Evolutionary conservation across 306 rosid species (phyloP), one percentile per base, ranked within the genome.

Genomic region (Fagus crenata): DNA sequence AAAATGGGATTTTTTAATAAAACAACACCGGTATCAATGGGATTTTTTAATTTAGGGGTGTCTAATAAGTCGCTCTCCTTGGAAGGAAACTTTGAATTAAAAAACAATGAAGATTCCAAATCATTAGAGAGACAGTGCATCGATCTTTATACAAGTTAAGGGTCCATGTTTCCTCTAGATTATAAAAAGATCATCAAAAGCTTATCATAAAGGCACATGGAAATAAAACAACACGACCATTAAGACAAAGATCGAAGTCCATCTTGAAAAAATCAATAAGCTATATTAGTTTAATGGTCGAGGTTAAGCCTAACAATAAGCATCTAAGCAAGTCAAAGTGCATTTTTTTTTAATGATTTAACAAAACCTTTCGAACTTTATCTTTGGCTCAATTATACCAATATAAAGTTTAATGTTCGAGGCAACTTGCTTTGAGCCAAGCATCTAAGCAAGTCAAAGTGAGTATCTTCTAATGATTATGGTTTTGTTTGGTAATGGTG

Each of bases 121-220:
- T 78, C 79, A 78, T 75, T 72, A 46, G 69, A 11, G 61, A 73
- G 80, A 74, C 87, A 78, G 56, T 80, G 56, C 71, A 42, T 36
- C 70, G 69, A 72, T 74, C 70, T 56, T 49, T 12, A 31, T 53
- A 58, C 43, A 35, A 49, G 6, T 7, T 37, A 72, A 71, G 7
- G 49, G 74, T 6, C 73, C 56, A 41, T 39, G 1, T 54, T 72
- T 74, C 64, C 13, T 12, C 8, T 49, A 7, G 40, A 69, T 73
- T 71, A 55, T 64, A 40, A 69, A 49, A 56, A 41, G 36, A 64
- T 77, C 13, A 67, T 56, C 12, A 3, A 81, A 32, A 54, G 55
- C 33, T 65, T 53, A 22, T 41, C 55, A 65, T 18, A 33, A 17
- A 67, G 61, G 67, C 64, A 36, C 64, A 37, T 18, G 22, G 41